Evolutionary conservation across 768 basidiomycete genomes (phyloP).

Genomic region (Ramaria sp.): DNA sequence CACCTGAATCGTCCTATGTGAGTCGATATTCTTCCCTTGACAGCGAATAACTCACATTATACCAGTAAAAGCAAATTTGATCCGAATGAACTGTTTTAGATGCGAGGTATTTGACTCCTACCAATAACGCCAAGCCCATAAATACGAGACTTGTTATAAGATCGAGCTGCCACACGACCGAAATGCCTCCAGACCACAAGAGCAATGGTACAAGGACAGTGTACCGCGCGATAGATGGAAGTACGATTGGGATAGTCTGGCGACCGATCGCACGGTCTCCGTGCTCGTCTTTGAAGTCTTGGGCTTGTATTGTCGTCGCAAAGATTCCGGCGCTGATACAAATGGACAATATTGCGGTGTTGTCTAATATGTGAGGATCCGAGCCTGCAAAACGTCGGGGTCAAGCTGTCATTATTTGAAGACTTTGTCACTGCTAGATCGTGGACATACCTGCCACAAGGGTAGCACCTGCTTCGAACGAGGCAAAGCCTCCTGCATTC

Average conservation of each 20-base stretch:
- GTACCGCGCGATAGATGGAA: conserved; percentile 10
- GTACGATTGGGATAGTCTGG: conserved; percentile 20
- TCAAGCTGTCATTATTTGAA: background rate
- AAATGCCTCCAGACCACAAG: conserved; percentile 17
- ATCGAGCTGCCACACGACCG: conserved; percentile 14
- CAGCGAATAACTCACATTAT: too few relatives aligned
- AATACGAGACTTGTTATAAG: too few relatives aligned
- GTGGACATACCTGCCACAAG: conserved; percentile 18
- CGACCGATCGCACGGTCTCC: conserved; percentile 22
- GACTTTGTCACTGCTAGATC: background rate
- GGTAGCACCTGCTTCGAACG: conserved; percentile 26
- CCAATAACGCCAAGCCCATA: too few relatives aligned
- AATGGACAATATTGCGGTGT: conserved; percentile 12
- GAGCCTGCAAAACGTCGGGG: background rate
- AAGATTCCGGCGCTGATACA: conserved; percentile 20
- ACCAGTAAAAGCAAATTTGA: too few relatives aligned
- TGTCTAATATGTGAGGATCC: background rate
- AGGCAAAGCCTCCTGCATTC: conserved; percentile 22
- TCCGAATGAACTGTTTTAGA: too few relatives aligned
- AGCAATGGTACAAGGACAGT: conserved; percentile 13
- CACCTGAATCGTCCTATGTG: too few relatives aligned
- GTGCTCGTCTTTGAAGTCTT: conserved; percentile 24
- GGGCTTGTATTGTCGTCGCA: conserved; percentile 25
- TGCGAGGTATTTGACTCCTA: too few relatives aligned
- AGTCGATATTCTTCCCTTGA: too few relatives aligned